Evolutionary conservation across 305 asterid genomes (phyloP).

Genomic region (Fraxinus greggii): DNA sequence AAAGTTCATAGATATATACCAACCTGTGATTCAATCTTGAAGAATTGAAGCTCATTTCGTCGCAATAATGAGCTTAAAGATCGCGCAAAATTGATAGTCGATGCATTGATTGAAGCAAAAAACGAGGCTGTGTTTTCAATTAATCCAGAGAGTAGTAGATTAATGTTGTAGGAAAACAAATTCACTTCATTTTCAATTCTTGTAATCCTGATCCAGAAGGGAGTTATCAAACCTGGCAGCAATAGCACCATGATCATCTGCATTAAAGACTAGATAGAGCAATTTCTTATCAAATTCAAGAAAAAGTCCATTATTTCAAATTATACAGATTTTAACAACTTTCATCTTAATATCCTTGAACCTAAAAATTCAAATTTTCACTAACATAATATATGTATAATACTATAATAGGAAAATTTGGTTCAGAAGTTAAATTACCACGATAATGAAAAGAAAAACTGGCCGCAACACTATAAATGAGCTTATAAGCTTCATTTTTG

Average conservation of each 20-base stretch:
- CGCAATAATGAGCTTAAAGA: slow-evolving; percentile 30
- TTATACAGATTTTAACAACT: neutral
- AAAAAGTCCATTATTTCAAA: neutral
- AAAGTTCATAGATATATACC: neutral
- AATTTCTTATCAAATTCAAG: neutral
- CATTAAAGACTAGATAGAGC: neutral
- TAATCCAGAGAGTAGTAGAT: slow-evolving; percentile 17
- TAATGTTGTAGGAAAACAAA: slow-evolving; percentile 15
- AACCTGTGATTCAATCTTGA: slow-evolving; percentile 35
- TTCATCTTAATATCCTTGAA: neutral
- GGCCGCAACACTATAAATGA: slow-evolving; percentile 40
- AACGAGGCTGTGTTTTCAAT: slow-evolving; percentile 21
- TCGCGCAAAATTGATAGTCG: slow-evolving; percentile 37
- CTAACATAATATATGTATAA: neutral
- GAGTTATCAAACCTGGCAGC: slow-evolving; percentile 37
- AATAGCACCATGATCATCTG: slow-evolving; percentile 44
- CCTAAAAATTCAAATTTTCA: neutral
- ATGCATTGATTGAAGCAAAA: slow-evolving; percentile 37
- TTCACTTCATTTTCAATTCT: slow-evolving; percentile 35
- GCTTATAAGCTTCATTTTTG: slow-evolving; percentile 23
- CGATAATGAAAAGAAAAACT: slow-evolving; percentile 33
- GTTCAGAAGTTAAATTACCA: slow-evolving; percentile 27
- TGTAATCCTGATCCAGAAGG: slow-evolving; percentile 40
- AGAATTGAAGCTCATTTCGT: slow-evolving; percentile 17
- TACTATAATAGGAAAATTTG: neutral